Conservation (phyloP, 106 monocot genomes). For the Cymbidium sinense region DNA sequence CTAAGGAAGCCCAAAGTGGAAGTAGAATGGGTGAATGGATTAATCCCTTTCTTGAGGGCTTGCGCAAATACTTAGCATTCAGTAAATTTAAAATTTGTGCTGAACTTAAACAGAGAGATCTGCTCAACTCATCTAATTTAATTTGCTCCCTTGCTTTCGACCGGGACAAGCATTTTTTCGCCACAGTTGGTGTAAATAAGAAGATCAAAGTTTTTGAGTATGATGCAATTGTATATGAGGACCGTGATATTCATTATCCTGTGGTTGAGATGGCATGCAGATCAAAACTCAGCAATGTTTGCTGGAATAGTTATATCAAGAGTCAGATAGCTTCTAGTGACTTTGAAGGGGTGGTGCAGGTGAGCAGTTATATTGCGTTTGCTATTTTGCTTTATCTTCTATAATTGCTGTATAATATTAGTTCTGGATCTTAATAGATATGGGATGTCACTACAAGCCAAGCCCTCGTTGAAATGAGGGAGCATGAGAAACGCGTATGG, state of each 20-base stretch:
- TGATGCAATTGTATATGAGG: conserved; percentile 61
- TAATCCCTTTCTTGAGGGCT: conserved; percentile 71
- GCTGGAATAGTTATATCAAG: conserved; percentile 95
- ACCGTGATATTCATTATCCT: conserved; percentile 87
- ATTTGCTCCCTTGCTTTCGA: conserved; percentile 90
- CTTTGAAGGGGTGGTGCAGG: conserved; percentile 97
- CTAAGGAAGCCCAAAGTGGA: conserved; percentile 17
- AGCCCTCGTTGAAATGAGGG: conserved; percentile 68
- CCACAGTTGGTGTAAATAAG: conserved; percentile 88
- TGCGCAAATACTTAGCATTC: conserved; percentile 75
- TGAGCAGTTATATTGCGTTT: conserved; percentile 12
- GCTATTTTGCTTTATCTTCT: not conserved
- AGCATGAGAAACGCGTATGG: conserved; percentile 94
- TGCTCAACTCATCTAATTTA: conserved; percentile 71
- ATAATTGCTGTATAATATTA: not conserved
- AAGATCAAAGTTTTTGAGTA: conserved; percentile 95
- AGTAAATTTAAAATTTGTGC: conserved; percentile 69
- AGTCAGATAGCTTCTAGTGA: conserved; percentile 98
- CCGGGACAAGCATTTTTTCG: conserved; percentile 81
- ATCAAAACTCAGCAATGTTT: conserved; percentile 81
- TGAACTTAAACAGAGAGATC: conserved; percentile 77
- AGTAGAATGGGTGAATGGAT: conserved; percentile 51
- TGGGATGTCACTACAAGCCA: conserved; percentile 86
- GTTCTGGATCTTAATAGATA: conserved; percentile 31
- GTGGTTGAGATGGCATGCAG: conserved; percentile 73